Base-by-base conservation (phyloP, 140 eudicot genomes). In the Cichorium intybus region DNA sequence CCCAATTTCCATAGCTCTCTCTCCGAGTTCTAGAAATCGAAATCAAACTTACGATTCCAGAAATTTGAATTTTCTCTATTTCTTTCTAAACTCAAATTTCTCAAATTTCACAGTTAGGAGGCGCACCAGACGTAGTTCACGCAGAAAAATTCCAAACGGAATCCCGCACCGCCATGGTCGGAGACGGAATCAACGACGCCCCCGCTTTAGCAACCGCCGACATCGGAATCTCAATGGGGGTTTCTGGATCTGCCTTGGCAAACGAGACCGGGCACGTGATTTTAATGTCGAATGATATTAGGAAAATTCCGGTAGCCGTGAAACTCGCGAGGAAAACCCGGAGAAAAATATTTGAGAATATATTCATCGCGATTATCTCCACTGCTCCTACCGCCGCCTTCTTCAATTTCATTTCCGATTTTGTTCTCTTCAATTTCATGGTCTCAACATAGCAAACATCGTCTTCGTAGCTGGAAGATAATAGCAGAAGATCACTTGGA, bases 171-270 rank as follows among this genome's bases (percentile, higher is more conserved):
- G 98, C 96, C 6, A 92, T 92, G 98, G 73, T 92, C 24, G 98
- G 98, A 12, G 98, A 92, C n/a, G 98, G 98, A 10, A 72, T 92
- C 11, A 92, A 92, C 29, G 96, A 92, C 31, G 95, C 96, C 24
- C 92, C 91, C 1, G 98, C 98, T 24, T 66, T 92, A 77, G 96
- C 96, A 15, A 88, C 92, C 2, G 96, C 98, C 2, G n/a, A n/a
- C n/a, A n/a, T n/a, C n/a, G n/a, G n/a, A n/a, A n/a, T n/a, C n/a
- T n/a, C n/a, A n/a, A n/a, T 92, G 98, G 98, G 98, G n/a, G 77
- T 92, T 15, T 85, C 96, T 0, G 98, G 98, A 6, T 92, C 98
- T 1, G 95, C 96, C 0, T 82, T 92, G 15, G 98, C 98, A 66
- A 83, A 80, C 14, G 96, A 92, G 49, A 80, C 98, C 0, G 96